Evolutionary conservation across 352 stramenopile species (phyloP).

Genomic region (Pelagophyceae sp.): DNA sequence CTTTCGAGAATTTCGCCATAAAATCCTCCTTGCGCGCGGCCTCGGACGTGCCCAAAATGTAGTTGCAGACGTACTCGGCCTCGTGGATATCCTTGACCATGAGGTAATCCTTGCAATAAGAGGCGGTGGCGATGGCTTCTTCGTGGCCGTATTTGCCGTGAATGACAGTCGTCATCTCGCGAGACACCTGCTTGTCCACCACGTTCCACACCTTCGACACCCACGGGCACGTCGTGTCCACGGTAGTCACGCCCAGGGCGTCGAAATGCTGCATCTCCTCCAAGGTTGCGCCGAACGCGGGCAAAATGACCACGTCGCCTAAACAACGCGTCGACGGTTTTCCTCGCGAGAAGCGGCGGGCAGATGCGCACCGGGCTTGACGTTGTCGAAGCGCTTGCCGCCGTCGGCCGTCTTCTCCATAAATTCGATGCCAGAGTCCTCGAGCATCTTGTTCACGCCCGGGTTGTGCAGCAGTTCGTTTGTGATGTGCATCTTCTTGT

Average conservation of each 20-base stretch:
- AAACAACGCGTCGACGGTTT: too few relatives aligned
- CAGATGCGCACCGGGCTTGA: too few relatives aligned
- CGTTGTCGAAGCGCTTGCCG: conserved; percentile 54
- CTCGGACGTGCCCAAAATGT: conserved; percentile 63
- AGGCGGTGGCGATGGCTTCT: conserved; percentile 64
- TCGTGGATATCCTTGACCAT: conserved; percentile 71
- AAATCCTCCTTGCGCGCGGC: conserved; percentile 47
- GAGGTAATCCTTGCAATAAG: conserved; percentile 66
- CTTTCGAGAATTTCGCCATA: conserved; percentile 63
- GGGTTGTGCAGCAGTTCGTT: conserved; percentile 78
- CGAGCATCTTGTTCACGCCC: conserved; percentile 65
- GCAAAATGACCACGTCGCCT: conserved; percentile 72
- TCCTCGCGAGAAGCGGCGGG: too few relatives aligned
- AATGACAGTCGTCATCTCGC: conserved; percentile 62
- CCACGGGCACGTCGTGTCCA: conserved; percentile 73
- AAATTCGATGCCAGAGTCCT: conserved; percentile 62
- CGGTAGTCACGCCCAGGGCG: conserved; percentile 62
- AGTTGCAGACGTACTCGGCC: conserved; percentile 65
- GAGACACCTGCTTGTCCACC: conserved; percentile 60
- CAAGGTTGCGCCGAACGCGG: conserved; percentile 63
- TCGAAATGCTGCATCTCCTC: conserved; percentile 69
- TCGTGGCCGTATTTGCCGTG: conserved; percentile 71
- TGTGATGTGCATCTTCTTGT: conserved; percentile 59
- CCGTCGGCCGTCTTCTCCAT: conserved; percentile 51
- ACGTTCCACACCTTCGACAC: conserved; percentile 75